Percentiles rank a stretch among this genome's conserved stretches.
phyloP scores from a whole-genome alignment of 1,284 basidiomycete genomes.

The Marasmius sp. region DNA sequence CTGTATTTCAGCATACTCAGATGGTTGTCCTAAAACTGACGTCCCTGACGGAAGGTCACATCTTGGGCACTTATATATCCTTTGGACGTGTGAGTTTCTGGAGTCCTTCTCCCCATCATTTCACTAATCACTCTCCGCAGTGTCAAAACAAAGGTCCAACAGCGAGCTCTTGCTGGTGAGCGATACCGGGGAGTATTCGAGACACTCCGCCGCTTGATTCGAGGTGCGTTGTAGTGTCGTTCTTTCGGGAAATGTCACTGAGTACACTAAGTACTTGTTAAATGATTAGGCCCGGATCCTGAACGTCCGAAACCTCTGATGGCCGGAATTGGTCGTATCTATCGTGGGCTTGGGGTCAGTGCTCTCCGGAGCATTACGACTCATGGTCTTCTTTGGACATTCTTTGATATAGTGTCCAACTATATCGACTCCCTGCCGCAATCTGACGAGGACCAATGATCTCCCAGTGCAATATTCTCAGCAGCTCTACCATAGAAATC shows the following conservation, averaged over 20 bases:
- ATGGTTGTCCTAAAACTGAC: not conserved
- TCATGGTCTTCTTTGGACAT: constrained; percentile 80
- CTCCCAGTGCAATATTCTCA: not conserved
- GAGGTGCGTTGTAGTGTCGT: constrained; percentile 45
- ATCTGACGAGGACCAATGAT: constrained; percentile 2
- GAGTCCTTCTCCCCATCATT: not conserved
- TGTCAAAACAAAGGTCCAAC: constrained; percentile 92
- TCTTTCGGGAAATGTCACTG: not conserved
- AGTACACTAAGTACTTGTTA: constrained; percentile 7
- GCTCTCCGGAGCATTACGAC: constrained; percentile 81
- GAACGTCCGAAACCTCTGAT: constrained; percentile 67
- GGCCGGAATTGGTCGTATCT: constrained; percentile 72
- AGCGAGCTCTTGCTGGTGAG: constrained; percentile 81
- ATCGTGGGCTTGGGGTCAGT: constrained; percentile 84
- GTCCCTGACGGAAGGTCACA: constrained; percentile 40
- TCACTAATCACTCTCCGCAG: constrained; percentile 35
- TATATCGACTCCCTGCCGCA: constrained; percentile 72
- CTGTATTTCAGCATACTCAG: constrained; percentile 8
- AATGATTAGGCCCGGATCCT: constrained; percentile 67
- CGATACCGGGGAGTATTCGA: constrained; percentile 65
- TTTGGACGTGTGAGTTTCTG: constrained; percentile 68
- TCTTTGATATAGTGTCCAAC: constrained; percentile 73
- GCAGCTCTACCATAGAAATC: not conserved
- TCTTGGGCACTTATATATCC: constrained; percentile 87
- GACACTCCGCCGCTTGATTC: constrained; percentile 75